Evolutionary conservation across 192 early-diverging fungal genomes (phyloP).

Genomic region (Podila epicladia): DNA sequence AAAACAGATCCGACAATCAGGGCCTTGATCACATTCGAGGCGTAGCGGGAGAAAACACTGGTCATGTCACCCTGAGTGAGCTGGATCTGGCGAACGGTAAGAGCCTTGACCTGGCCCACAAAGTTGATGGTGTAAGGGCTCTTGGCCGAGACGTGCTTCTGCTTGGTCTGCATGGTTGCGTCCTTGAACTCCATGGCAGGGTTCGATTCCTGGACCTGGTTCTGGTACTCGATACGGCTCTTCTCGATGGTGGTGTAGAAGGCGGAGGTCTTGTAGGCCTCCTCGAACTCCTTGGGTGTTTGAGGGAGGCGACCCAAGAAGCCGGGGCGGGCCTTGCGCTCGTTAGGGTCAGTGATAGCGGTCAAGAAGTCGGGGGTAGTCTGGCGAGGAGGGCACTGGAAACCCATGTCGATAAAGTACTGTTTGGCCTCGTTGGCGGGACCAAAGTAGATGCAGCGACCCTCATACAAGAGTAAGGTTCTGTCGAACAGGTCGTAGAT

Average conservation of each 20-base stretch:
- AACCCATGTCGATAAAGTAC: slow-evolving; percentile 73
- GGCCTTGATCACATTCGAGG: slow-evolving; percentile 64
- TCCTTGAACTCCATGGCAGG: slow-evolving; percentile 52
- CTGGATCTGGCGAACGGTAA: slow-evolving; percentile 71
- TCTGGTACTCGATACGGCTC: slow-evolving; percentile 57
- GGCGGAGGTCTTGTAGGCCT: slow-evolving; percentile 55
- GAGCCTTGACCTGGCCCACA: slow-evolving; percentile 65
- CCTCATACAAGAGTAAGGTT: slow-evolving; percentile 71
- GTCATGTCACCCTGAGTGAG: slow-evolving; percentile 64
- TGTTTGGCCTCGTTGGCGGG: slow-evolving; percentile 63
- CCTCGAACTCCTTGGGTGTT: slow-evolving; percentile 72
- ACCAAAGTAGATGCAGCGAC: slow-evolving; percentile 76
- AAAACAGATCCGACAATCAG: slow-evolving; percentile 79
- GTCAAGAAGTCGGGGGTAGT: slow-evolving; percentile 80
- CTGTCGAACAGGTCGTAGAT: slow-evolving; percentile 81
- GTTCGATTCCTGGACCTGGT: slow-evolving; percentile 23
- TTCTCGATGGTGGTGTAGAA: slow-evolving; percentile 52
- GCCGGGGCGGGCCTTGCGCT: slow-evolving; percentile 62
- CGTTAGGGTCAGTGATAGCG: slow-evolving; percentile 70
- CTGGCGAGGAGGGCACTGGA: slow-evolving; percentile 69
- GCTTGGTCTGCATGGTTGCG: slow-evolving; percentile 65
- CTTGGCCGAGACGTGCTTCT: slow-evolving; percentile 55
- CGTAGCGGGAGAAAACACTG: slow-evolving; percentile 63
- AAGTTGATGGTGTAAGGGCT: slow-evolving; percentile 76
- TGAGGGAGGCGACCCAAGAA: slow-evolving; percentile 64